phyloP scores from a whole-genome alignment of 108 stramenopile genomes.

The Fragilariopsis cylindrus region DNA sequence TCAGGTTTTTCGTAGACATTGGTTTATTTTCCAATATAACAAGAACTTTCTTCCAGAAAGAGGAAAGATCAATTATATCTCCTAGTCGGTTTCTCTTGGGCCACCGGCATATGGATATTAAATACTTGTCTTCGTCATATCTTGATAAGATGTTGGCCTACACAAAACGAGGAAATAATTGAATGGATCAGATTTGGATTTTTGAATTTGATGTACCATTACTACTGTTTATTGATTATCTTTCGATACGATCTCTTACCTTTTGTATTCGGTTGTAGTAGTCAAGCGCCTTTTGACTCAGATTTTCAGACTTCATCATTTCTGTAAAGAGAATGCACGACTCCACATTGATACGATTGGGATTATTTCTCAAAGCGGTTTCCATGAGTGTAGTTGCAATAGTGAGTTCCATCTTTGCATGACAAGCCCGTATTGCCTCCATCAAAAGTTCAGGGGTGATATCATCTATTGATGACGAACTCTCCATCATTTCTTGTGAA shows the following conservation, averaged over 20 bases:
- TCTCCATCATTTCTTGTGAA: slow-evolving; percentile 7
- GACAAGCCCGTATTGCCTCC: slow-evolving; percentile 27
- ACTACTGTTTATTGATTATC: background rate
- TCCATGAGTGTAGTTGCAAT: slow-evolving; percentile 17
- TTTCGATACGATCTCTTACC: slow-evolving; percentile 16
- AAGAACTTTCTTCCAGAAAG: slow-evolving; percentile 12
- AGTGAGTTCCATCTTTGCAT: slow-evolving; percentile 12
- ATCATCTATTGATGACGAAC: slow-evolving; percentile 9
- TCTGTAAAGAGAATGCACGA: slow-evolving; percentile 25
- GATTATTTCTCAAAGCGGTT: slow-evolving; percentile 10
- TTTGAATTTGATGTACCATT: background rate
- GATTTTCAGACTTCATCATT: slow-evolving; percentile 30
- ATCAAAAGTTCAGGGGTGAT: slow-evolving; percentile 21
- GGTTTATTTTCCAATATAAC: slow-evolving; percentile 5
- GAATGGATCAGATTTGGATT: background rate
- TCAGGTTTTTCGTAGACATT: slow-evolving; percentile 6
- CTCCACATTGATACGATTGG: background rate
- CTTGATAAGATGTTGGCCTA: slow-evolving; percentile 13
- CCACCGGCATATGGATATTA: slow-evolving; percentile 28
- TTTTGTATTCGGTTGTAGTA: slow-evolving; percentile 18
- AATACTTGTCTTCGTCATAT: slow-evolving; percentile 17
- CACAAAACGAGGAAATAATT: background rate
- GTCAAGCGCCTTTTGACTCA: slow-evolving; percentile 18
- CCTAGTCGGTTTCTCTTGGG: slow-evolving; percentile 29
- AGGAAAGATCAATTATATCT: slow-evolving; percentile 24